A percentile compares a stretch with the other conserved stretches of the same genome.
Evolutionary conservation across 2,329 filamentous ascomycete genomes (phyloP).

Genomic region (Samsoniella hepiali): DNA sequence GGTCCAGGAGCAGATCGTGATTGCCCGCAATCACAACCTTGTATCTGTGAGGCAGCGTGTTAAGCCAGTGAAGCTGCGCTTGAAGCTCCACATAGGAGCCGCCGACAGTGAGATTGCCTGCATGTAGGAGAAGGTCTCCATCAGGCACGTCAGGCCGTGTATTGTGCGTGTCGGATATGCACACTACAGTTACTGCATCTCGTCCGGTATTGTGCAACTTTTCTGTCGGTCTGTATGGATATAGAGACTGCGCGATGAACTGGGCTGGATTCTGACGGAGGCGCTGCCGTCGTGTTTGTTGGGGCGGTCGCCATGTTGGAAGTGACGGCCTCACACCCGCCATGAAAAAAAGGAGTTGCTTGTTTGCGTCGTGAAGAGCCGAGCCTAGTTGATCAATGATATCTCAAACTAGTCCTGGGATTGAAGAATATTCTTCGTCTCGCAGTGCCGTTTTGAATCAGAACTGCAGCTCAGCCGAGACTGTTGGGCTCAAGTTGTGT

Average conservation of each 20-base stretch:
- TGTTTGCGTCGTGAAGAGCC: no score
- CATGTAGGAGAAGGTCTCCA: constrained; percentile 47
- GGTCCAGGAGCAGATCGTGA: constrained; percentile 38
- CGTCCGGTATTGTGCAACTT: neutral
- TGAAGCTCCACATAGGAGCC: constrained; percentile 41
- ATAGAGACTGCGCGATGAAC: constrained; percentile 10
- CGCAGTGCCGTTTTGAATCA: no score
- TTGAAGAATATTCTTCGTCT: no score
- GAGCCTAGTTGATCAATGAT: no score
- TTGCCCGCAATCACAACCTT: constrained; percentile 48
- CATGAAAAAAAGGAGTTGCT: neutral
- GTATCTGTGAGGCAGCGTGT: constrained; percentile 35
- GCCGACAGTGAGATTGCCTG: constrained; percentile 46
- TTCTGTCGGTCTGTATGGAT: neutral
- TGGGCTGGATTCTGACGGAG: neutral
- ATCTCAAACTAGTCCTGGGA: no score
- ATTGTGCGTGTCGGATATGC: constrained; percentile 47
- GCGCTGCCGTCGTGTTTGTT: neutral
- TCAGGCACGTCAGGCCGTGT: constrained; percentile 35
- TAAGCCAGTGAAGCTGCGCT: constrained; percentile 40
- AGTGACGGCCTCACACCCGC: neutral
- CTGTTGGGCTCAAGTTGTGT: no score
- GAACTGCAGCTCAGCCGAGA: no score
- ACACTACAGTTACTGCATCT: constrained; percentile 32
- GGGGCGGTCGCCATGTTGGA: constrained; percentile 2